Evolutionary conservation across 352 stramenopile species (phyloP).

Genomic region (Pelagophyceae sp.): DNA sequence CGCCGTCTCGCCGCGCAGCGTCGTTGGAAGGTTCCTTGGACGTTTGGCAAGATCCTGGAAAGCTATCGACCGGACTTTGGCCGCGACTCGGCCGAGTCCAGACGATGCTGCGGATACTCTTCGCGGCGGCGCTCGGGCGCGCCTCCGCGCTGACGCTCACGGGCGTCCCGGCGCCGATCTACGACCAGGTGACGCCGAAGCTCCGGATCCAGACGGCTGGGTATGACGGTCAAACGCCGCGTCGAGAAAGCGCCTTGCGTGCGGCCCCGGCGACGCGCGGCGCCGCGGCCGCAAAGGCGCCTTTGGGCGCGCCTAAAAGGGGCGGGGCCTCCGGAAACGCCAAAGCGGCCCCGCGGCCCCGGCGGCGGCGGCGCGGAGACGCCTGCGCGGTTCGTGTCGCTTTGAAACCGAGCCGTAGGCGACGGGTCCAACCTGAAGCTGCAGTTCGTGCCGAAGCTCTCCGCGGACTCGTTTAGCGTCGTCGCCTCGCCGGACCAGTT

Average conservation of each 20-base stretch:
- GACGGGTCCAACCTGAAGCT: neutral
- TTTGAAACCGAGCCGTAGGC: no score
- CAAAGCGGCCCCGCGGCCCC: no score
- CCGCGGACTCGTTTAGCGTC: neutral
- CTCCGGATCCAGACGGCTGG: neutral
- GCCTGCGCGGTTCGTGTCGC: no score
- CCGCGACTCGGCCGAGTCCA: no score
- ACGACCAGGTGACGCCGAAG: neutral
- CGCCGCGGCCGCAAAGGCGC: no score
- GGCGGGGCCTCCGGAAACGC: no score
- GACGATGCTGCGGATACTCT: neutral
- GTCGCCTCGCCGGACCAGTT: neutral
- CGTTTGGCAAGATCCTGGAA: no score
- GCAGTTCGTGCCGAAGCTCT: neutral
- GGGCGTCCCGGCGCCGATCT: neutral
- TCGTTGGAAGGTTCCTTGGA: no score
- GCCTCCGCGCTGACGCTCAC: neutral
- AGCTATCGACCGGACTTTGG: no score
- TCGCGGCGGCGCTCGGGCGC: neutral
- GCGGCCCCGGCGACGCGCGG: no score
- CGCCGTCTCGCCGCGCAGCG: no score
- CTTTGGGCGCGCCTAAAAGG: neutral
- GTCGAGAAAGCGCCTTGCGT: neutral
- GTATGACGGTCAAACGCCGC: neutral
- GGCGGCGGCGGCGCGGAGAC: no score